Conservation (phyloP, 805 yeast genomes). For the Yamadazyma philogaea region DNA sequence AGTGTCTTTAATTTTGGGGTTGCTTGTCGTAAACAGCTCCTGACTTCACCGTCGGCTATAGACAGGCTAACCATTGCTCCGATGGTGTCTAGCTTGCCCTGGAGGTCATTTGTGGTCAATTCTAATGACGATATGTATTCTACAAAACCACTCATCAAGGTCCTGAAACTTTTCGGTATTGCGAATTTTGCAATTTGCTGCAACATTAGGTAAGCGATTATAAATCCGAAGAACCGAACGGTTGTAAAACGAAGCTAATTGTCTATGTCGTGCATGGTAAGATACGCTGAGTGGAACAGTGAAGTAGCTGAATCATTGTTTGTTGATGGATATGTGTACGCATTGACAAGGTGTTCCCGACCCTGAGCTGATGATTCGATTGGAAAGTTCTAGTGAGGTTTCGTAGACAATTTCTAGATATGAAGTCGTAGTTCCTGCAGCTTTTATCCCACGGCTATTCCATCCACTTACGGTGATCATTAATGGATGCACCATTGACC, state of each 20-base stretch:
- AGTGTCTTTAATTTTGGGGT: constrained; percentile 2
- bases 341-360: too few relatives aligned
- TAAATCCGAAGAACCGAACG: background rate
- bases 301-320: too few relatives aligned
- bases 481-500: too few relatives aligned
- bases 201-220: background rate
- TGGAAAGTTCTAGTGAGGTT: too few relatives aligned
- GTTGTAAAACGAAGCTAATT: background rate
- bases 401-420: too few relatives aligned
- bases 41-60: background rate
- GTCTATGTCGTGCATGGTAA: too few relatives aligned
- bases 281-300: too few relatives aligned
- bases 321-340: too few relatives aligned
- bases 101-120: constrained; percentile 3
- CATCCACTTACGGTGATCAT: too few relatives aligned
- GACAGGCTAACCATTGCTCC: constrained; percentile 4
- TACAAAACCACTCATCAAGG: constrained; percentile 4
- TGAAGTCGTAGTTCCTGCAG: too few relatives aligned
- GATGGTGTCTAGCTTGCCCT: constrained; percentile 3
- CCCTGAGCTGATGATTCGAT: too few relatives aligned
- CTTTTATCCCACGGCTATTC: too few relatives aligned
- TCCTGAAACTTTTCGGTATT: background rate
- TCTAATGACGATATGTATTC: constrained; percentile 2
- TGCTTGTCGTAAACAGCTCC: background rate
- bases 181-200: constrained; percentile 2